Percentiles rank a stretch among this genome's conserved stretches.
Conservation (phyloP, 208 protist genomes). For the Trypanosoma congolense region DNA sequence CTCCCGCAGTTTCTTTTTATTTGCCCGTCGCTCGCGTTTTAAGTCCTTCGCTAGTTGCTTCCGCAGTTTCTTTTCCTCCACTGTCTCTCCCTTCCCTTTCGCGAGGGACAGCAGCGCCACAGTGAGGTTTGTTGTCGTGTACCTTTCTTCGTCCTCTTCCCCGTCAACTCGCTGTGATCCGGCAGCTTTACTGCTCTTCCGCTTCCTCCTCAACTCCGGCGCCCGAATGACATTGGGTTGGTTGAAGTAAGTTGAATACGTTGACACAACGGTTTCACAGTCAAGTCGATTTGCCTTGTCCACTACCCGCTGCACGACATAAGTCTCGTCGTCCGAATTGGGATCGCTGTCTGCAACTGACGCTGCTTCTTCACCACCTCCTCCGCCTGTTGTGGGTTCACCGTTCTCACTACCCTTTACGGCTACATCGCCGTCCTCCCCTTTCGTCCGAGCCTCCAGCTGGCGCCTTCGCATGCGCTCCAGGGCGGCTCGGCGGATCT, state of each 20-base stretch:
- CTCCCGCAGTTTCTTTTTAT: slow-evolving; percentile 73
- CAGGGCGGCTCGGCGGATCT: slow-evolving; percentile 54
- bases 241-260: slow-evolving; percentile 82
- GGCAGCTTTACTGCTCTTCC: slow-evolving; percentile 14
- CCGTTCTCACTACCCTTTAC: slow-evolving; percentile 5
- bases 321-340: too few relatives aligned
- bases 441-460: background rate
- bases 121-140: slow-evolving; percentile 1
- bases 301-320: slow-evolving; percentile 36
- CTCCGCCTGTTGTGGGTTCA: slow-evolving; percentile 22
- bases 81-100: slow-evolving; percentile 64
- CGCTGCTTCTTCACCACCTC: too few relatives aligned
- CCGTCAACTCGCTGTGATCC: slow-evolving; percentile 5
- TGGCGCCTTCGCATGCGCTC: slow-evolving; percentile 24
- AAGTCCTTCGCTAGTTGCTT: slow-evolving; percentile 71
- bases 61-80: slow-evolving; percentile 79
- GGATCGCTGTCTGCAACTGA: too few relatives aligned
- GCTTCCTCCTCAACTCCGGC: slow-evolving; percentile 17
- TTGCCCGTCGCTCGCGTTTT: slow-evolving; percentile 64
- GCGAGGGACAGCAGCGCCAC: slow-evolving; percentile 7
- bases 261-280: slow-evolving; percentile 78
- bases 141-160: slow-evolving; percentile 22
- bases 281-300: slow-evolving; percentile 47
- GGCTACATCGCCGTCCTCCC: background rate
- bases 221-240: slow-evolving; percentile 85